Percentiles rank a stretch among this genome's conserved stretches.
phyloP scores from a whole-genome alignment of 2,329 filamentous ascomycete genomes.

The Achaetomium macrosporum region DNA sequence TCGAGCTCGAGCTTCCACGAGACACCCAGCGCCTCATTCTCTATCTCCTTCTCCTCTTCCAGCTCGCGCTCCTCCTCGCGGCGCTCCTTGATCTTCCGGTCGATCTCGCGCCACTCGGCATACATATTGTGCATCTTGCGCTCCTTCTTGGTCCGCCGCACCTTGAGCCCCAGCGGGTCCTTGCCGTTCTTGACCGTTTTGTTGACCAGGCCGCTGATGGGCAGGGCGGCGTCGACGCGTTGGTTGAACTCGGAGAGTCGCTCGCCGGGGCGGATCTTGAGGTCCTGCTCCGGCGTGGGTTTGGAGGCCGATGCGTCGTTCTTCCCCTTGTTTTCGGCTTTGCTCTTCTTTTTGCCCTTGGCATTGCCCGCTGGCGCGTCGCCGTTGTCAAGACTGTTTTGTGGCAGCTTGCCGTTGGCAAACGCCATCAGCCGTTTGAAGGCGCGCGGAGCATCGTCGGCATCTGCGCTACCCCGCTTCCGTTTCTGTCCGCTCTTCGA shows the following conservation, averaged over 20 bases:
- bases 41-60: conserved; percentile 55
- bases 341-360: conserved; percentile 28
- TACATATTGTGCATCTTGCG: conserved; percentile 75
- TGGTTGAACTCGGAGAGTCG: conserved; percentile 73
- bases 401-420: conserved; percentile 53
- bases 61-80: conserved; percentile 61
- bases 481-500: conserved; percentile 41
- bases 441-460: conserved; percentile 80
- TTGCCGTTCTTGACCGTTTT: conserved; percentile 56
- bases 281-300: conserved; percentile 14
- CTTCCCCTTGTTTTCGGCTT: conserved; percentile 27
- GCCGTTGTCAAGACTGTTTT: conserved; percentile 69
- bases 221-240: conserved; percentile 81
- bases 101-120: conserved; percentile 68
- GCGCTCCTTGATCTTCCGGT: conserved; percentile 56
- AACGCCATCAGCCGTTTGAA: conserved; percentile 82
- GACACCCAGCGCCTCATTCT: conserved; percentile 47
- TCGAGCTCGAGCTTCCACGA: conserved; percentile 43
- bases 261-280: conserved; percentile 71
- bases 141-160: conserved; percentile 74
- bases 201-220: conserved; percentile 63
- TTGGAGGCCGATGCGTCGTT: conserved; percentile 20
- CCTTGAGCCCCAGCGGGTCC: conserved; percentile 59
- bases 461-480: conserved; percentile 37
- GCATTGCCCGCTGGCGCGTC: conserved; percentile 29